Evolutionary conservation across 352 stramenopile genomes (phyloP).

Genomic region (Phytophthora pseudosyringae): DNA sequence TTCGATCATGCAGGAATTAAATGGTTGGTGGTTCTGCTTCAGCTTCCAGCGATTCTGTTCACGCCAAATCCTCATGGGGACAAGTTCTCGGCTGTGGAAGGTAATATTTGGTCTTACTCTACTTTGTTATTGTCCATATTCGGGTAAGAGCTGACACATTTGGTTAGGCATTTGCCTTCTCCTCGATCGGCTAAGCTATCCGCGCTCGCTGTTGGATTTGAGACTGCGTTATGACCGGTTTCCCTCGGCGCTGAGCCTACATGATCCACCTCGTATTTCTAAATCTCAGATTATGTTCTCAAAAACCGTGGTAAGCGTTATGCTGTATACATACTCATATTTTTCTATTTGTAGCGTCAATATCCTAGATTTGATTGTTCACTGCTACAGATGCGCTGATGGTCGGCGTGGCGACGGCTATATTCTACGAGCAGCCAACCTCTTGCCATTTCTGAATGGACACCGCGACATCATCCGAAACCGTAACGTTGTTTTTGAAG

Average conservation of each 20-base stretch:
- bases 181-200: background rate
- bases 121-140: too few species aligned
- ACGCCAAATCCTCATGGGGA: background rate
- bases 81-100: background rate
- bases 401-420: background rate
- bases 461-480: background rate
- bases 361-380: background rate
- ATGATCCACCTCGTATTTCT: background rate
- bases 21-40: background rate
- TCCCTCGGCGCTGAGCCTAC: background rate
- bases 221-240: background rate
- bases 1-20: background rate
- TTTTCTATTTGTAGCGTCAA: background rate
- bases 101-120: background rate
- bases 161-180: background rate
- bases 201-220: background rate
- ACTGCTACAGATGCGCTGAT: slow-evolving; percentile 3
- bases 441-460: background rate
- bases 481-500: background rate
- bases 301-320: background rate
- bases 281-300: slow-evolving; percentile 3
- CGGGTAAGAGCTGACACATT: background rate
- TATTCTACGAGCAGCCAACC: background rate
- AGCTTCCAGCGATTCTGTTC: background rate
- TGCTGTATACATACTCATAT: background rate